Base-by-base conservation (phyloP, 306 rosid species). In the Sicyos edulis region DNA sequence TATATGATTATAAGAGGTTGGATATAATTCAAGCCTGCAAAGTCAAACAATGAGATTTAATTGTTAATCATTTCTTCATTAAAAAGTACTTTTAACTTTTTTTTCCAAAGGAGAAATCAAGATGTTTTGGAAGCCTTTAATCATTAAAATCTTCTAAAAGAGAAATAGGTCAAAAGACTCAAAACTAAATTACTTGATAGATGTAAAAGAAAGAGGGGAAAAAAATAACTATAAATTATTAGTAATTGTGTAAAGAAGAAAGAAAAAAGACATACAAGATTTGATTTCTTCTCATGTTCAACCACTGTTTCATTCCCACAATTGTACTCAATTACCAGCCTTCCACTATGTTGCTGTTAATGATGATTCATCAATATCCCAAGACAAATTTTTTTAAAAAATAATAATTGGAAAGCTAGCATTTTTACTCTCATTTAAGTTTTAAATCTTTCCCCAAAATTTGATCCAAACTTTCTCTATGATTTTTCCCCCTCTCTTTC, bases 311-410 rank as follows among this genome's bases (percentile, higher is more conserved):
- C 71, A 65, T 65, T 42, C 29, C 32, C 71, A 65, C 52, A 65
- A 45, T 64, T 65, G 54, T 65, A 65, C 71, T 65, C 54, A 65
- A 65, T 67, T 47, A 6, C 42, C 5, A 45, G 17, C 50, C 72
- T 66, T 21, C 72, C 72, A 67, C 56, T 49, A 67, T 67, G 72
- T 49, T 67, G 56, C 47, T 44, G 71, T 47, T 44, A 65, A 65
- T 65, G 71, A 65, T 65, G 71, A 10, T 65, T 66, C 72, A 66
- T 67, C 72, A 40, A 37, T 37, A 37, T 37, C 42, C 6, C 42
- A 26, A 3, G 3, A 1, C 32, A 1, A 26, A 26, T 26, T 26
- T 26, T 26, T 26, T 32, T 32, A 32, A 32, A 32, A 32, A 32
- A 2, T 2, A 32, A 32, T 32, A 32, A 32, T 2, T 32, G 5